These are phyloP conservation scores for Silene coronaria DNA, from an alignment of 179 eudicot species.

Conservation along the genomic window DNA sequence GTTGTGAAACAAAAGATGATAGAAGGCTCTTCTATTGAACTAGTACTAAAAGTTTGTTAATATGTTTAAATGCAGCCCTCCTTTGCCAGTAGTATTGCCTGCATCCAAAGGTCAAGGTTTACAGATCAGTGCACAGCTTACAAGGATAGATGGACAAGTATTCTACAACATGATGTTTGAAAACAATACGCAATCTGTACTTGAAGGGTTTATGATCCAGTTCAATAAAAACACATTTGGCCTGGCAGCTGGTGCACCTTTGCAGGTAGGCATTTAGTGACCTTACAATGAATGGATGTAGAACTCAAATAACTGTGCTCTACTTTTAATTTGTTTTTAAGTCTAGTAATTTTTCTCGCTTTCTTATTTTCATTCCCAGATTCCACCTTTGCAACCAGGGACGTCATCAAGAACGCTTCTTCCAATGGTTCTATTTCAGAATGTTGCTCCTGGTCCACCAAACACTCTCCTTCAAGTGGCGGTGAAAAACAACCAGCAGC, in stretches of 20 bases:
- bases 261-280: conserved; percentile 48
- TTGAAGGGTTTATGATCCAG: conserved; percentile 96
- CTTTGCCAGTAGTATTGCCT: conserved; percentile 73
- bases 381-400: conserved; percentile 80
- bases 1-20: neutral
- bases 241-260: conserved; percentile 80
- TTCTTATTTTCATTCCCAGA: conserved; percentile 20
- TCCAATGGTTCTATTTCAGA: conserved; percentile 92
- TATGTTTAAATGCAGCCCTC: conserved; percentile 54
- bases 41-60: neutral
- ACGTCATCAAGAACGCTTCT: conserved; percentile 71
- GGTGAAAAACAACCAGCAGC: conserved; percentile 92
- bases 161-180: conserved; percentile 80
- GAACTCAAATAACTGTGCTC: neutral
- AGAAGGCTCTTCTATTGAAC: neutral
- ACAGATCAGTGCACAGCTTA: conserved; percentile 81
- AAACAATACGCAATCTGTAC: conserved; percentile 62
- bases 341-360: conserved; percentile 19
- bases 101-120: conserved; percentile 86
- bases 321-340: neutral
- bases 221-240: conserved; percentile 95
- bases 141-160: conserved; percentile 81
- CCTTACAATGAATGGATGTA: neutral
- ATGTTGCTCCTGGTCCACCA: conserved; percentile 76
- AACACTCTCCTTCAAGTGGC: conserved; percentile 87